Conservation (phyloP, 2,329 filamentous ascomycete genomes). For the Periconia macrospinosa region DNA sequence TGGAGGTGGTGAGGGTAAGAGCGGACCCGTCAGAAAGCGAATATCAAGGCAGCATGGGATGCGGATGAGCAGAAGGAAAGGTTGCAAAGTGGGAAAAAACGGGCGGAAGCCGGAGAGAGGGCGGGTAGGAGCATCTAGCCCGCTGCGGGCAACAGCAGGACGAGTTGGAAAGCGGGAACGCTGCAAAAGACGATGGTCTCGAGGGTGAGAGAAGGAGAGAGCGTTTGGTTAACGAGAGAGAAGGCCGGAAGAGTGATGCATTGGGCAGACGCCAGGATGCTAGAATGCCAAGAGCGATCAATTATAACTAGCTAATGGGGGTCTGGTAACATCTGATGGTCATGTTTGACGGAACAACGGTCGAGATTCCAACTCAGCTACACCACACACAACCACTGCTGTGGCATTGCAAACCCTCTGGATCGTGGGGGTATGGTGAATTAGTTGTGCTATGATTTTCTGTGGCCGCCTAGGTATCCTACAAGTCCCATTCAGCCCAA, state of each 20-base stretch:
- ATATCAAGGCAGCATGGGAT: conserved; percentile 43
- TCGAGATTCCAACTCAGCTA: conserved; percentile 6
- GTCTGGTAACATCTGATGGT: not conserved
- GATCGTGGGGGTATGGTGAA: not conserved
- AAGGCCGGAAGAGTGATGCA: not conserved
- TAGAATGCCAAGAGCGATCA: not conserved
- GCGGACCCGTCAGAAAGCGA: conserved; percentile 26
- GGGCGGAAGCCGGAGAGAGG: conserved; percentile 1
- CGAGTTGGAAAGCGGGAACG: not conserved
- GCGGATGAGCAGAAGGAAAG: conserved; percentile 21
- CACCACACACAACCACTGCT: conserved; percentile 2
- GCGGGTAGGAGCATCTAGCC: not conserved
- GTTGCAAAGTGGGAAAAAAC: not conserved
- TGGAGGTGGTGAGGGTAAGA: conserved; percentile 16
- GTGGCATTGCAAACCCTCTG: not conserved
- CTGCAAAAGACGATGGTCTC: not conserved
- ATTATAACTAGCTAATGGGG: not conserved
- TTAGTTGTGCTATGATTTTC: too few species aligned
- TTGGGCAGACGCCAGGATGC: not conserved
- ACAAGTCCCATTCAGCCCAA: too few species aligned
- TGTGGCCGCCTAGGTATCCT: too few species aligned
- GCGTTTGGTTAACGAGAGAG: not conserved
- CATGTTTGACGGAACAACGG: not conserved
- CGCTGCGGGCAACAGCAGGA: not conserved
- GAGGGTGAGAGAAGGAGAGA: conserved; percentile 9